phyloP scores from a whole-genome alignment of 1,284 basidiomycete species.

The Singerocomus rubriflavus region DNA sequence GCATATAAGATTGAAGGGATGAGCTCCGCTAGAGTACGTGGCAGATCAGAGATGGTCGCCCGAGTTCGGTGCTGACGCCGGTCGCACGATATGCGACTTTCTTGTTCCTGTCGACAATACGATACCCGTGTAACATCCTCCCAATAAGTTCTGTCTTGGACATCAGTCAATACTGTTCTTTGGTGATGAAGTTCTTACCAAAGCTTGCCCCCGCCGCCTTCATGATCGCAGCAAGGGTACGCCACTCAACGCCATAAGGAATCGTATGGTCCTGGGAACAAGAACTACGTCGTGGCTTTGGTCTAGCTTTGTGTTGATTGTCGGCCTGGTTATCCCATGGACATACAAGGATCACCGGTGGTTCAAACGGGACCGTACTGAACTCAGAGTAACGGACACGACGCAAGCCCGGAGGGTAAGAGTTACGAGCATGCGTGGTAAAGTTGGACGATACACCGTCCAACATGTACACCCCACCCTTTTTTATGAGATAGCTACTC shows the following conservation, averaged over 20 bases:
- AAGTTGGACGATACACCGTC: not conserved
- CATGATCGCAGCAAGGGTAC: not conserved
- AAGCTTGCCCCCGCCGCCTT: not conserved
- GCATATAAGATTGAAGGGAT: not conserved
- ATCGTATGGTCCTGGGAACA: not conserved
- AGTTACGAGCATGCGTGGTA: conserved; percentile 3
- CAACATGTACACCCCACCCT: not conserved
- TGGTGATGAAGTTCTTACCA: conserved; percentile 4
- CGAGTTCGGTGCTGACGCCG: not conserved
- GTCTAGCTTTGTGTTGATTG: not conserved
- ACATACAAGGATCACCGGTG: not conserved
- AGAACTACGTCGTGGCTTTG: not conserved
- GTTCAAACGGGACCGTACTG: not conserved
- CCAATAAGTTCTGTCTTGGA: conserved; percentile 8
- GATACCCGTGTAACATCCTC: not conserved
- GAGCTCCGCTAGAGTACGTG: not conserved
- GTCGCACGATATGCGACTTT: not conserved
- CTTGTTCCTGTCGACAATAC: conserved; percentile 1
- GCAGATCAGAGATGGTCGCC: not conserved
- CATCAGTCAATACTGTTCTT: not conserved
- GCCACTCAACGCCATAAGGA: not conserved
- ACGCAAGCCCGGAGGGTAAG: not conserved
- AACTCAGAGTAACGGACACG: conserved; percentile 7
- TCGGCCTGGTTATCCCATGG: not conserved
- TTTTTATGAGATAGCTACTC: conserved; percentile 14